Base-by-base conservation (phyloP, 2,329 filamentous ascomycete genomes). In the Amylocarpus encephaloides region DNA sequence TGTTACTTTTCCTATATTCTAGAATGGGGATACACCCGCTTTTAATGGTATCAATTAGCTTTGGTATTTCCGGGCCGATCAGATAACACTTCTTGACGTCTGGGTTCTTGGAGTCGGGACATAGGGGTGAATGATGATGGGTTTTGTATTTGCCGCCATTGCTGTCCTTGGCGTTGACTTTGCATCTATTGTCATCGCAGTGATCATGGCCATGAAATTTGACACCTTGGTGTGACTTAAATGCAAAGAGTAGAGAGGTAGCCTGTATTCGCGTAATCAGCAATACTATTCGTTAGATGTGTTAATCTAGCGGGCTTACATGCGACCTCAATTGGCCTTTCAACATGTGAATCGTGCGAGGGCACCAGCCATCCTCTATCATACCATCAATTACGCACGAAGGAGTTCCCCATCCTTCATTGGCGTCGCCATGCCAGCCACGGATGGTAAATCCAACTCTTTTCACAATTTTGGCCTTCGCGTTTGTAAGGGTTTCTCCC, bases 401-500 rank as follows among this genome's bases (percentile, higher is more conserved):
- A 9, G 47, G 47, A 15, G 39, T 43, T 26, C 47, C 47, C 47
- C 47, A 49, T 4, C 47, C 47, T 44, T 44, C 47, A 35, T 38
- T 44, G 6, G 30, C 47, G 39, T 49, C 47, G 3, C 40, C 40
- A 30, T 49, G 40, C 47, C 47, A 49, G 3, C 47, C 47, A n/a
- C 40, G 39, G 13, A 49, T 39, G 13, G 32, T 35, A 29, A 44
- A 43, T 1, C 39, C 47, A 18, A 44, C 39, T 18, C 32, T 35
- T 11, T 44, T 16, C 9, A 49, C 32, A 15, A 49, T 44, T 22
- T 44, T 49, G 13, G 34, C 12, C 15, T 36, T 36, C 11, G 34
- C 34, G 15, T 36, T 36, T 4, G 34, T 41, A 4, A 48, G 26
- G 3, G 45, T 48, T 22, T 48, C 45, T 32, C 45, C 45, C 12